Percentiles rank a stretch among this genome's conserved stretches.
Evolutionary conservation across 768 basidiomycete genomes (phyloP).

Genomic region (Boletus reticulatus): DNA sequence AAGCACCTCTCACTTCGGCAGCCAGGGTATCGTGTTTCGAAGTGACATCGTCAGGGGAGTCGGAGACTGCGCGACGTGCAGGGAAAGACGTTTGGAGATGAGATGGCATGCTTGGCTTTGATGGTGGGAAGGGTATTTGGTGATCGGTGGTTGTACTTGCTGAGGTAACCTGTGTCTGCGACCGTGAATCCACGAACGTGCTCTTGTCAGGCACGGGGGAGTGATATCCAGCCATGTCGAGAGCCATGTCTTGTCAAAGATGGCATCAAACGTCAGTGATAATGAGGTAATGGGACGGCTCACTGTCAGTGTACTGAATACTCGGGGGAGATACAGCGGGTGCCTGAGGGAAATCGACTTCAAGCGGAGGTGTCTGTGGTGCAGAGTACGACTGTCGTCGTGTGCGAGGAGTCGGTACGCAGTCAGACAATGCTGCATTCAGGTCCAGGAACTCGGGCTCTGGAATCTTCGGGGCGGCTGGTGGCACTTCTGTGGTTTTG

Average conservation of each 20-base stretch:
- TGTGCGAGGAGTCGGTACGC: slow-evolving; percentile 16
- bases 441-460: slow-evolving; percentile 89
- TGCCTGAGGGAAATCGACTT: slow-evolving; percentile 43
- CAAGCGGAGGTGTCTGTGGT: slow-evolving; percentile 33
- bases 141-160: not conserved
- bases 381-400: slow-evolving; percentile 27
- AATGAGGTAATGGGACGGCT: slow-evolving; percentile 9
- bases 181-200: not conserved
- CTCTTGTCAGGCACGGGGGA: slow-evolving; percentile 14
- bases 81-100: slow-evolving; percentile 33
- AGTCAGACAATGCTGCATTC: slow-evolving; percentile 42
- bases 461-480: slow-evolving; percentile 21
- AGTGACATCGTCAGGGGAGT: slow-evolving; percentile 53
- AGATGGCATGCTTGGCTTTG: slow-evolving; percentile 16
- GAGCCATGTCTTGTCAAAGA: slow-evolving; percentile 56
- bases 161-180: slow-evolving; percentile 11
- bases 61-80: slow-evolving; percentile 55
- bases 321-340: slow-evolving; percentile 48
- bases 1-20: slow-evolving; percentile 1
- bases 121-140: slow-evolving; percentile 22
- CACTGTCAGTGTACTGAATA: slow-evolving; percentile 63
- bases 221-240: slow-evolving; percentile 86
- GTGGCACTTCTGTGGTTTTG: slow-evolving; percentile 13
- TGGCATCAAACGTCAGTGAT: slow-evolving; percentile 5
- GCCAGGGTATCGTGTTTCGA: slow-evolving; percentile 7